Conservation (phyloP, 768 basidiomycete genomes). For the Suillus subalutaceus region DNA sequence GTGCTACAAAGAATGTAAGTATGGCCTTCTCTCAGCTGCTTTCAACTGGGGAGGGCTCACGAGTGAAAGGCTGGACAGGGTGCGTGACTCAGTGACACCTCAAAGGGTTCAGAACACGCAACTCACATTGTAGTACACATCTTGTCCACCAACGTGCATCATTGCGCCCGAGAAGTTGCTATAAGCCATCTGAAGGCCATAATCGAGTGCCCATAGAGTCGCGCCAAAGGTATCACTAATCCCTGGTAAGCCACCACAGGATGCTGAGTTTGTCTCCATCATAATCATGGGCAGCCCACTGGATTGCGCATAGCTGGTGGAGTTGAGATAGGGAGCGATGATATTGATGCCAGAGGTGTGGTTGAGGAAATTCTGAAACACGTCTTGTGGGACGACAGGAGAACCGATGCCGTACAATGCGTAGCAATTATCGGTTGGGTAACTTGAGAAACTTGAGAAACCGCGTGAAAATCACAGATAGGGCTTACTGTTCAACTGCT, state of each 20-base stretch:
- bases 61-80: conserved; percentile 49
- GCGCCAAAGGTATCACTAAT: conserved; percentile 53
- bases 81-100: not conserved
- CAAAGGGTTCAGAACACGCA: conserved; percentile 1
- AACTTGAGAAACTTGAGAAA: conserved; percentile 33
- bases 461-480: not conserved
- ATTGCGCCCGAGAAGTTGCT: conserved; percentile 49
- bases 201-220: conserved; percentile 55
- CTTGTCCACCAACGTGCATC: conserved; percentile 51
- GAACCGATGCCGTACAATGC: conserved; percentile 24
- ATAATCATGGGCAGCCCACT: conserved; percentile 46
- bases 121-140: conserved; percentile 56
- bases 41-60: conserved; percentile 20
- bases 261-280: conserved; percentile 58
- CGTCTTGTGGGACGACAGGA: conserved; percentile 37
- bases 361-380: conserved; percentile 47
- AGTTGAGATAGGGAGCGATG: conserved; percentile 40
- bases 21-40: not conserved
- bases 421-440: conserved; percentile 38
- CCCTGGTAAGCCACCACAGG: conserved; percentile 58
- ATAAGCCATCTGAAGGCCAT: conserved; percentile 50
- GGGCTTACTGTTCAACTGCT: conserved; percentile 42
- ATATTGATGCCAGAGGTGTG: conserved; percentile 42
- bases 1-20: conserved; percentile 28
- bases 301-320: conserved; percentile 35